A percentile compares a stretch with the other conserved stretches of the same genome.
Evolutionary conservation across 495 filamentous ascomycete species (phyloP).

Genomic region (Xanthoparmelia taractica): DNA sequence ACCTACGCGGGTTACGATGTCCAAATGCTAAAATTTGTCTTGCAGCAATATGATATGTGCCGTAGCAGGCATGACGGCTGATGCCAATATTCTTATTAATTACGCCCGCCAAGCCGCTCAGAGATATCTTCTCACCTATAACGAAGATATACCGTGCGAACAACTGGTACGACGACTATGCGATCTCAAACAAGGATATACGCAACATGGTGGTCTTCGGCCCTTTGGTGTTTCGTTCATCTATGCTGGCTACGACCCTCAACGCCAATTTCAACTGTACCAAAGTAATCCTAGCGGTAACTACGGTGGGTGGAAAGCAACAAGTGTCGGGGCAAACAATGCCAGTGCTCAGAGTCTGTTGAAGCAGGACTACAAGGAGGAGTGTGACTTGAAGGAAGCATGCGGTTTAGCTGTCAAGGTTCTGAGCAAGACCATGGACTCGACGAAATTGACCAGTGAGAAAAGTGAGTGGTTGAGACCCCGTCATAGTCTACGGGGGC

Average conservation of each 20-base stretch:
- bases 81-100: slow-evolving; percentile 99
- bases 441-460: slow-evolving; percentile 94
- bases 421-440: slow-evolving; percentile 99
- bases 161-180: slow-evolving; percentile 95
- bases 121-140: slow-evolving; percentile 95
- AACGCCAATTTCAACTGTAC: slow-evolving; percentile 96
- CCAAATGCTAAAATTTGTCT: background rate
- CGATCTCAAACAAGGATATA: slow-evolving; percentile 99
- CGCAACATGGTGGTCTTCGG: slow-evolving; percentile 93
- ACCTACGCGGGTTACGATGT: background rate
- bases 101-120: slow-evolving; percentile 95
- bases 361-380: slow-evolving; percentile 99
- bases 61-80: slow-evolving; percentile 97
- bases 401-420: slow-evolving; percentile 98
- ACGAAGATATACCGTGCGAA: slow-evolving; percentile 98
- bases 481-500: background rate
- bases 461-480: slow-evolving; percentile 62
- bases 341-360: slow-evolving; percentile 93
- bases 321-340: slow-evolving; percentile 95
- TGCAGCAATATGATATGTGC: slow-evolving; percentile 98
- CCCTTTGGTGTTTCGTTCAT: slow-evolving; percentile 99
- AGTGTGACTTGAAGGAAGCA: slow-evolving; percentile 89
- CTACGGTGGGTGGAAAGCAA: slow-evolving; percentile 99
- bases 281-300: slow-evolving; percentile 99
- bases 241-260: slow-evolving; percentile 94